Base-by-base conservation (phyloP, 768 basidiomycete genomes). In the Tremella fuciformis region DNA sequence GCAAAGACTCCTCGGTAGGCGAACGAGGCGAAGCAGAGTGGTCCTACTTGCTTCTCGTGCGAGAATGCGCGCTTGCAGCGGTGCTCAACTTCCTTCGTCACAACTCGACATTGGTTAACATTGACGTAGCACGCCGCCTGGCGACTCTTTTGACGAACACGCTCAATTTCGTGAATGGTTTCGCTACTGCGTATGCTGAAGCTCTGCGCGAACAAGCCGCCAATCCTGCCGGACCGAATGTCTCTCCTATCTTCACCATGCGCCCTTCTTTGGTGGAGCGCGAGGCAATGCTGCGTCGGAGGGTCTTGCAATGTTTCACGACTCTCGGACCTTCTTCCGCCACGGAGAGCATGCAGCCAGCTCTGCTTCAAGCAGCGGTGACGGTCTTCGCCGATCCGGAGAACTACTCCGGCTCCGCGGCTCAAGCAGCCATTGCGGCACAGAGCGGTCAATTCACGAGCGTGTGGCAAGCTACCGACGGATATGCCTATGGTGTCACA, bases 401-500 rank as follows among this genome's bases (percentile, higher is more conserved):
- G 55, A 91, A 89, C 71, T 68, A 75, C 21, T 70, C 70, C 8
- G 73, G 73, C 15, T 90, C 89, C 1, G 84, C 86, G 0, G 84
- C 96, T 16, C 94, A 98, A 76, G 92, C 92, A 0, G 88, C 90
- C 0, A 72, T 71, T 24, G 71, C 73, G 18, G 94, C 97, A 63
- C 88, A 88, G 0, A 86, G 89, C 0, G 93, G 92, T 0, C 80
- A 84, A 0, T 93, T 96, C 76, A 85, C 85, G 2, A 84, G 83
- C 13, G 82, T 99, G 13, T 98, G 94, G 94, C 84, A 87, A 56
- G 83, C 84, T 55, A 81, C 82, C 1, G 94, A 98, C 75, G 89
- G 91, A 4, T 94, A 91, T 77, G 93, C 86, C 0, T 92, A 90
- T 77, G 94, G 94, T 0, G 85, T 96, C 1, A 89, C 90, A 2